Percentiles rank a stretch among this genome's conserved stretches.
phyloP scores from a whole-genome alignment of 2,329 filamentous ascomycete genomes.

The Microcyclosporella mali region DNA sequence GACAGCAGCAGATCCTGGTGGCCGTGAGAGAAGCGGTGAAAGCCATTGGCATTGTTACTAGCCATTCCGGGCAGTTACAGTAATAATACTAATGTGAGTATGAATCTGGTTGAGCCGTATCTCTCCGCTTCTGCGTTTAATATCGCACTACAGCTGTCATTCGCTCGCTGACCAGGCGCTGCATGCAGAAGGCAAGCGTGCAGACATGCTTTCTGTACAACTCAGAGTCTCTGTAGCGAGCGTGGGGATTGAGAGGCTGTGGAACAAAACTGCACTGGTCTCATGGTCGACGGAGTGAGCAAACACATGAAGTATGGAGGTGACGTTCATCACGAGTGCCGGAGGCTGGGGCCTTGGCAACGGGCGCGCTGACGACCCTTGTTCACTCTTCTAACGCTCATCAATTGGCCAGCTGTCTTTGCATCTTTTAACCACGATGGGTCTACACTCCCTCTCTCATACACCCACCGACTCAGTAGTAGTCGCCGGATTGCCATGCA shows the following conservation, averaged over 20 bases:
- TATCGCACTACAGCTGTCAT: too few species aligned
- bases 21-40: slow-evolving; percentile 61
- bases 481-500: slow-evolving; percentile 16
- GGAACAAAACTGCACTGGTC: too few species aligned
- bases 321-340: too few species aligned
- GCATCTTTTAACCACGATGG: neutral
- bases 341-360: neutral
- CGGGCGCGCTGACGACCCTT: neutral
- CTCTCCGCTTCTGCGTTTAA: too few species aligned
- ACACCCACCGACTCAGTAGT: neutral
- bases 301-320: too few species aligned
- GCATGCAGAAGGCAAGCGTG: too few species aligned
- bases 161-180: too few species aligned
- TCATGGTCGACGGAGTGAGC: too few species aligned
- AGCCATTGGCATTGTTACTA: slow-evolving; percentile 24
- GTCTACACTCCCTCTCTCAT: neutral
- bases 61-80: slow-evolving; percentile 15
- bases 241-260: too few species aligned
- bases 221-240: too few species aligned
- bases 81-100: neutral
- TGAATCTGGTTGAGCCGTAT: too few species aligned
- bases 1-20: slow-evolving; percentile 77
- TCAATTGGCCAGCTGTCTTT: neutral
- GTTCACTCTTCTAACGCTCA: neutral
- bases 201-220: too few species aligned